Evolutionary conservation across 305 asterid genomes (phyloP).

Genomic region (Fraxinus albicans): DNA sequence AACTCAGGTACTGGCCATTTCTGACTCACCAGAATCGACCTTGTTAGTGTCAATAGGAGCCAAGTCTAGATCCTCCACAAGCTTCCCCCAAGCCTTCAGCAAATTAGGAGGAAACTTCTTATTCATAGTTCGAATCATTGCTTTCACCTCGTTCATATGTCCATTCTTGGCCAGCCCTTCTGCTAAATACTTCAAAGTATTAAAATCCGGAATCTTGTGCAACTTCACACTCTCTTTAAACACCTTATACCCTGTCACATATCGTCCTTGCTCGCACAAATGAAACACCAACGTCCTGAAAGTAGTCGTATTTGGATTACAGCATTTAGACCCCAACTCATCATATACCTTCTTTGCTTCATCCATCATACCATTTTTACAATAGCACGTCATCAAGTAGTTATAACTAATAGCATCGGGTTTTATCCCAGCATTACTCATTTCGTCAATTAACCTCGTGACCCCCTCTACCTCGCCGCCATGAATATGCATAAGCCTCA

Average conservation of each 20-base stretch:
- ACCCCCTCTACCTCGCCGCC: conserved; percentile 48
- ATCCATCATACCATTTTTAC: conserved; percentile 55
- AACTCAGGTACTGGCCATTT: no score
- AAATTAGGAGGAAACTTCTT: no score
- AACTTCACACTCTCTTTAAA: no score
- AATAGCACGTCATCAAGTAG: conserved; percentile 71
- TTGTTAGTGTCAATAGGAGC: no score
- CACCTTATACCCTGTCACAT: conserved; percentile 19
- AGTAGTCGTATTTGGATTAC: conserved; percentile 61
- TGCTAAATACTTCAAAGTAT: no score
- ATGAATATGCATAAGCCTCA: conserved; percentile 45
- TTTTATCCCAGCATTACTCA: conserved; percentile 46
- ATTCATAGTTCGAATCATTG: no score
- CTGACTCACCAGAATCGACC: no score
- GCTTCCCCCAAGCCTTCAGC: no score
- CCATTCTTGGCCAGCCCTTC: no score
- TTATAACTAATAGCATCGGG: conserved; percentile 59
- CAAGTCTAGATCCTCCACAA: no score
- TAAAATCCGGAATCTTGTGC: no score
- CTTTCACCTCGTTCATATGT: no score
- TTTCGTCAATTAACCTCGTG: conserved; percentile 58
- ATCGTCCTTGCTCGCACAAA: conserved; percentile 53
- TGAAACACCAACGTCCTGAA: conserved; percentile 63
- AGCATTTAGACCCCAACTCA: conserved; percentile 46
- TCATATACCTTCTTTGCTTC: conserved; percentile 64